A percentile compares a stretch with the other conserved stretches of the same genome.
phyloP scores from a whole-genome alignment of 495 filamentous ascomycete genomes.

The Trichocladium antarcticum region DNA sequence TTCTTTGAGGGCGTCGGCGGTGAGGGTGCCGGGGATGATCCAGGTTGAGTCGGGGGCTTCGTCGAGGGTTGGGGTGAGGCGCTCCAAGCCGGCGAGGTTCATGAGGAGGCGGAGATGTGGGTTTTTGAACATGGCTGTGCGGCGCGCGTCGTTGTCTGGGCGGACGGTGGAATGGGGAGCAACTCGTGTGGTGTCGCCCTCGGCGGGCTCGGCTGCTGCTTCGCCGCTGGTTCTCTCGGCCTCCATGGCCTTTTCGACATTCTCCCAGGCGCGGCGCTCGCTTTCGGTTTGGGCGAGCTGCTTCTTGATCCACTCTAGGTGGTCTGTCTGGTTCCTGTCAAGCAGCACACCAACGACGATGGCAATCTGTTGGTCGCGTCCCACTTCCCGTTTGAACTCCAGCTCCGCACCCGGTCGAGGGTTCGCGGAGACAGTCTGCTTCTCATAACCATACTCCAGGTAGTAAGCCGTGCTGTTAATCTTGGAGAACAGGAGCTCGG shows the following conservation, averaged over 20 bases:
- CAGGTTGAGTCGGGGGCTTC: conserved; percentile 62
- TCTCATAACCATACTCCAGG: conserved; percentile 82
- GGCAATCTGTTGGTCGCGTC: conserved; percentile 56
- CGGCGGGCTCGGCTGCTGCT: conserved; percentile 28
- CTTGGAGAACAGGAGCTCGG: conserved; percentile 92
- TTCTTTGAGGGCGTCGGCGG: conserved; percentile 51
- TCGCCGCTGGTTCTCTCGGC: conserved; percentile 18
- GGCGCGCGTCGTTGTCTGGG: conserved; percentile 55
- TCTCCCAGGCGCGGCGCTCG: conserved; percentile 75
- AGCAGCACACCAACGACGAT: conserved; percentile 69
- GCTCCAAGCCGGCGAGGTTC: conserved; percentile 59
- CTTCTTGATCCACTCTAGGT: conserved; percentile 71
- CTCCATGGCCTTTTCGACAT: conserved; percentile 46
- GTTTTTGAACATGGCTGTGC: conserved; percentile 74
- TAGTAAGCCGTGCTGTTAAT: conserved; percentile 71
- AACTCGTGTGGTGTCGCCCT: conserved; percentile 33
- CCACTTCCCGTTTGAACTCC: conserved; percentile 61
- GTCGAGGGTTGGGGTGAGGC: conserved; percentile 51
- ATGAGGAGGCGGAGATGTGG: conserved; percentile 83
- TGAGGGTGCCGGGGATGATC: conserved; percentile 60
- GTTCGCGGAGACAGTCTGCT: conserved; percentile 51
- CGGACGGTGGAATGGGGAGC: conserved; percentile 42
- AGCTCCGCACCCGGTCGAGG: conserved; percentile 58
- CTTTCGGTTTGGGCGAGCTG: conserved; percentile 53
- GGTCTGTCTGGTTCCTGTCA: conserved; percentile 60